Evolutionary conservation across 176 grass and related monocot genomes (phyloP).

Genomic region (Eragrostis nindensis): DNA sequence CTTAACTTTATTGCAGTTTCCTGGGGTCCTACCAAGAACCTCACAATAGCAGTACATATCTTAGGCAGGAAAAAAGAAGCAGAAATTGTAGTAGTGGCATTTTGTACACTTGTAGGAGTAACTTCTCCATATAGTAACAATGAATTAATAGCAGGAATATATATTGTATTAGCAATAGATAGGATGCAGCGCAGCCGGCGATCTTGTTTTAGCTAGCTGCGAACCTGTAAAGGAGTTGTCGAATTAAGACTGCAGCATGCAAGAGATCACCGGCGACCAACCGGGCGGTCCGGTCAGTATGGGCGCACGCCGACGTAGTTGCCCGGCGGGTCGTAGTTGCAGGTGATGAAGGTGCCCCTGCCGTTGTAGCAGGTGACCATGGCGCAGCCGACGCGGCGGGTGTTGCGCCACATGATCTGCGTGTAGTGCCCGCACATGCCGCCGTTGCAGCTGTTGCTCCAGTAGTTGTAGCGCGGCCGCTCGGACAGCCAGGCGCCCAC

Average conservation of each 20-base stretch:
- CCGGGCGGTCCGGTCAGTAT: slow-evolving; percentile 65
- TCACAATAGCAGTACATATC: not conserved
- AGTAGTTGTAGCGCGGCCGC: slow-evolving; percentile 64
- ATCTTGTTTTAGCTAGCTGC: not conserved
- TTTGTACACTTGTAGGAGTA: slow-evolving; percentile 56
- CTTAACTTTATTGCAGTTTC: slow-evolving; percentile 30
- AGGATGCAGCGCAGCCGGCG: not conserved
- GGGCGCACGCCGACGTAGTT: slow-evolving; percentile 73
- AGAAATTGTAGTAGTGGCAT: not conserved
- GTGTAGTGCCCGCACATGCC: slow-evolving; percentile 88
- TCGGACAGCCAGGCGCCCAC: slow-evolving; percentile 72
- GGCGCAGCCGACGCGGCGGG: slow-evolving; percentile 50
- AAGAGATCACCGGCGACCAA: not conserved
- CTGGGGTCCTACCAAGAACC: no score
- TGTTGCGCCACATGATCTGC: slow-evolving; percentile 70
- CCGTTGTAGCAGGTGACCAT: slow-evolving; percentile 53
- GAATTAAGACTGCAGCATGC: not conserved
- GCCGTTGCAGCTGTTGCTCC: slow-evolving; percentile 63
- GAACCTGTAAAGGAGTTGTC: not conserved
- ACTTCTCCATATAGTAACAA: slow-evolving; percentile 28
- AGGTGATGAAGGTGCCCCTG: slow-evolving; percentile 62
- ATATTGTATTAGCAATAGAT: not conserved
- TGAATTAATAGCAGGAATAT: slow-evolving; percentile 17
- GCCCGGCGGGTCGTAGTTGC: slow-evolving; percentile 80
- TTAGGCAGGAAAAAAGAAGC: slow-evolving; percentile 11